Evolutionary conservation across 352 stramenopile species (phyloP), one percentile per base, ranked within the genome.

Genomic region (Globisporangium emineosum): DNA sequence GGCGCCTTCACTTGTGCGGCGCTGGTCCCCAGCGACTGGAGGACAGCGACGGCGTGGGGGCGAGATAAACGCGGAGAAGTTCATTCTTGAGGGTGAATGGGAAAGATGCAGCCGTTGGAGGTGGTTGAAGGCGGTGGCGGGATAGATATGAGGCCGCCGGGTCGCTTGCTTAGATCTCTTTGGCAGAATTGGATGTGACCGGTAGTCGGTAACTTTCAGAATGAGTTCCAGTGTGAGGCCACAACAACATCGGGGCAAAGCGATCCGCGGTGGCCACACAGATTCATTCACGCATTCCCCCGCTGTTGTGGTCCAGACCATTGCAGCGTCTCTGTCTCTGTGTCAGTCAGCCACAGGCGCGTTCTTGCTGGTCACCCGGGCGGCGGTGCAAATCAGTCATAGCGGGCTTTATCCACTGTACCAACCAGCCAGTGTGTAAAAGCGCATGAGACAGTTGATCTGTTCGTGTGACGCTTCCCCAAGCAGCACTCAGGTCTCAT

Each of bases 1-100:
- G 23, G 51, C 35, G 30, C 21, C 77, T 88, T 98, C 23, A 42
- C 58, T 64, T 60, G 55, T 60, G 58, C 10, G 29, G 33, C 21
- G 47, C 2, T 19, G 58, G 29, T 57, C 30, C n/a, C 29, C 21
- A 2, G 25, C 2, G 43, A 21, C 51, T 35, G 35, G 60, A 51
- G 60, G 60, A n/a, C 50, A 60, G 37, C 49, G 49, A 19, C 52
- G 60, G 27, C 37, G 50, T 8, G 60, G 60, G 2, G 62, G 62
- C 2, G 62, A 66, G 25, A 66, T 23, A 29, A 66, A 66, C n/a
- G 60, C 50, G 8, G 23, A 27, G 29, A 66, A 60, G 35, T 66
- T 66, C 35, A 66, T 56, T 45, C n/a, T 53, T 59, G 23, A 12
- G 57, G 9, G 15, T 25, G 15, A 15, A 42, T 9, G 13, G 30